Evolutionary conservation across 495 filamentous ascomycete genomes (phyloP).

Genomic region (Neurospora africana): DNA sequence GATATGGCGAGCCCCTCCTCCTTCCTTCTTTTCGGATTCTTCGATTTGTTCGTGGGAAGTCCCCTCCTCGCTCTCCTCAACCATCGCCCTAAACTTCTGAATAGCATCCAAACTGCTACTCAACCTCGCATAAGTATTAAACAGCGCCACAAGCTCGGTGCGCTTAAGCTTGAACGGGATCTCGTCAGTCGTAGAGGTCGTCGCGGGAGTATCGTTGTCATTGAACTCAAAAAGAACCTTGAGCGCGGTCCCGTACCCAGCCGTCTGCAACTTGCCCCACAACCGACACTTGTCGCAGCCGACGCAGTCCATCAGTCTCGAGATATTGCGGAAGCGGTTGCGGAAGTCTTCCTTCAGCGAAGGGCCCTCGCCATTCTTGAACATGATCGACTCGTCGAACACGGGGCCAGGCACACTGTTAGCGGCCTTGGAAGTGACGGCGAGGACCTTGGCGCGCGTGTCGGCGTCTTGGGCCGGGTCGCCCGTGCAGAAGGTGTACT

Average conservation of each 20-base stretch:
- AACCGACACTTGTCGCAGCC: conserved; percentile 97
- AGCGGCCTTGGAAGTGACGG: conserved; percentile 57
- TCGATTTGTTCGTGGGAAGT: conserved; percentile 23
- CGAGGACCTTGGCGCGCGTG: conserved; percentile 69
- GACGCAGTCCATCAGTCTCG: conserved; percentile 94
- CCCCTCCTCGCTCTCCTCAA: conserved; percentile 42
- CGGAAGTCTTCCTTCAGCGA: conserved; percentile 92
- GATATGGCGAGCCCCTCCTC: conserved; percentile 13
- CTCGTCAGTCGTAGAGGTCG: conserved; percentile 17
- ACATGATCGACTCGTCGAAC: conserved; percentile 94
- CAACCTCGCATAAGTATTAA: conserved; percentile 87
- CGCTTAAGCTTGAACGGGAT: conserved; percentile 63
- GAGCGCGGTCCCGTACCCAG: conserved; percentile 86
- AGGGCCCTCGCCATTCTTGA: conserved; percentile 59
- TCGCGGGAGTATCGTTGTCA: conserved; percentile 52
- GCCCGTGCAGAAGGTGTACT: conserved; percentile 86
- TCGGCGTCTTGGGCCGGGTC: conserved; percentile 65
- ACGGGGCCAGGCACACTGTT: conserved; percentile 51
- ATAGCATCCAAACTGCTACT: conserved; percentile 67
- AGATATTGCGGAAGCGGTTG: conserved; percentile 93
- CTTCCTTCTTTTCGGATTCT: conserved; percentile 16
- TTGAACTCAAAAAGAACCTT: conserved; percentile 96
- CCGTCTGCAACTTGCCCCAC: conserved; percentile 97
- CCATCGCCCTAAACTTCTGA: conserved; percentile 59
- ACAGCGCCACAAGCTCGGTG: conserved; percentile 84